A percentile compares a stretch with the other conserved stretches of the same genome.
Evolutionary conservation across 2,329 filamentous ascomycete species (phyloP).

Genomic region (Elsinoe batatas): DNA sequence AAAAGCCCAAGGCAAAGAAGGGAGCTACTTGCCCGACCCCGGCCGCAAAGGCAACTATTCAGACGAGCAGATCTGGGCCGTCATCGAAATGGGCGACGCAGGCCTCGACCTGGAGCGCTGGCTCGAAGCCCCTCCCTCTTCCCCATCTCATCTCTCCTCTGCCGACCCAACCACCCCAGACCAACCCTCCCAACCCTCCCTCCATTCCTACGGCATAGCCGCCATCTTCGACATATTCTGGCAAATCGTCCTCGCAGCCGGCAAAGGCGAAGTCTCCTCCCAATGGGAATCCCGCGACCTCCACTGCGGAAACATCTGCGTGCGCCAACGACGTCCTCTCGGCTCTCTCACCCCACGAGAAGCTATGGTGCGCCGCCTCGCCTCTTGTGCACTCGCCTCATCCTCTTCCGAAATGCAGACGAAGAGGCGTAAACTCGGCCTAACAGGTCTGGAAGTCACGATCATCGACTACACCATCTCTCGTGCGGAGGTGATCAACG

Average conservation of each 20-base stretch:
- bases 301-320: conserved; percentile 58
- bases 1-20: conserved; percentile 30
- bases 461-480: conserved; percentile 61
- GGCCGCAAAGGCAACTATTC: conserved; percentile 43
- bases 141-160: not conserved
- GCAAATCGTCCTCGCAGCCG: conserved; percentile 52
- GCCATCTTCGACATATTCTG: conserved; percentile 55
- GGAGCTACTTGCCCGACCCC: conserved; percentile 47
- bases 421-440: conserved; percentile 33
- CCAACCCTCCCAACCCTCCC: not conserved
- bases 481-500: conserved; percentile 42
- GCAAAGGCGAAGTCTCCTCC: conserved; percentile 50
- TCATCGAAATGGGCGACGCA: conserved; percentile 58
- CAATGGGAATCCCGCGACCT: conserved; percentile 58
- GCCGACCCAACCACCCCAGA: not conserved
- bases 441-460: conserved; percentile 50
- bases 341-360: conserved; percentile 6
- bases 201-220: conserved; percentile 25
- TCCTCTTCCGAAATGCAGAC: too few species aligned
- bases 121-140: conserved; percentile 23
- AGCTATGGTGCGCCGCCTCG: not conserved
- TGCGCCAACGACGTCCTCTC: conserved; percentile 21
- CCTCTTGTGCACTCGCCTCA: too few species aligned
- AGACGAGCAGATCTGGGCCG: conserved; percentile 50
- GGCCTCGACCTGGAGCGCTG: conserved; percentile 45